A percentile compares a stretch with the other conserved stretches of the same genome.
Evolutionary conservation across 345 rosid genomes (phyloP).

Genomic region (Pugionium cornutum): DNA sequence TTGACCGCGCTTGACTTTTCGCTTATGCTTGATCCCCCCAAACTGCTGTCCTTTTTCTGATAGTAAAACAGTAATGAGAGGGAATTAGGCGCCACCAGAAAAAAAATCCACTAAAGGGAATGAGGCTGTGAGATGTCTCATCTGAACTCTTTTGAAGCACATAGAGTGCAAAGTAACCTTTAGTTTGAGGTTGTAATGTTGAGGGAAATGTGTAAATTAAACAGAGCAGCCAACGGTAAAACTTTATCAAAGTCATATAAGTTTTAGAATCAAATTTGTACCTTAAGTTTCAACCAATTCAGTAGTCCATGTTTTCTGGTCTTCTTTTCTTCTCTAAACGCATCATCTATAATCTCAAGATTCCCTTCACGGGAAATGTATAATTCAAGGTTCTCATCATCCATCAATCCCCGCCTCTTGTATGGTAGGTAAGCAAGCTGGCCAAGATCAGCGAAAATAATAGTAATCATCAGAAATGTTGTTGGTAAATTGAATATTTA

Average conservation of each 20-base stretch:
- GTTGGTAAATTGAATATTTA: not conserved
- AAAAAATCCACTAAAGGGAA: slow-evolving; percentile 1
- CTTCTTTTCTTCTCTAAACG: slow-evolving; percentile 79
- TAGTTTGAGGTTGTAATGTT: slow-evolving; percentile 12
- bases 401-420: slow-evolving; percentile 92
- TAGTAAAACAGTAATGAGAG: slow-evolving; percentile 33
- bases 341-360: slow-evolving; percentile 59
- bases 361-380: slow-evolving; percentile 72
- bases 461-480: slow-evolving; percentile 5
- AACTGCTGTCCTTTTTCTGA: slow-evolving; percentile 81
- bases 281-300: slow-evolving; percentile 91
- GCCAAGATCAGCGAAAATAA: slow-evolving; percentile 38
- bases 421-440: slow-evolving; percentile 97
- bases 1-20: slow-evolving; percentile 85
- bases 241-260: slow-evolving; percentile 30
- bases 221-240: not conserved
- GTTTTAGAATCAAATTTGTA: slow-evolving; percentile 39
- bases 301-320: slow-evolving; percentile 83
- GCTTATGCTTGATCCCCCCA: slow-evolving; percentile 51
- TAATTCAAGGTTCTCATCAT: slow-evolving; percentile 76
- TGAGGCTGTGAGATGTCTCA: slow-evolving; percentile 1
- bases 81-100: slow-evolving; percentile 12
- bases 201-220: slow-evolving; percentile 10
- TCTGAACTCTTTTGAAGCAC: not conserved
- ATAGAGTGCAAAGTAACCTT: not conserved